Evolutionary conservation across 345 rosid species (phyloP).

Genomic region (Isatis tinctoria): DNA sequence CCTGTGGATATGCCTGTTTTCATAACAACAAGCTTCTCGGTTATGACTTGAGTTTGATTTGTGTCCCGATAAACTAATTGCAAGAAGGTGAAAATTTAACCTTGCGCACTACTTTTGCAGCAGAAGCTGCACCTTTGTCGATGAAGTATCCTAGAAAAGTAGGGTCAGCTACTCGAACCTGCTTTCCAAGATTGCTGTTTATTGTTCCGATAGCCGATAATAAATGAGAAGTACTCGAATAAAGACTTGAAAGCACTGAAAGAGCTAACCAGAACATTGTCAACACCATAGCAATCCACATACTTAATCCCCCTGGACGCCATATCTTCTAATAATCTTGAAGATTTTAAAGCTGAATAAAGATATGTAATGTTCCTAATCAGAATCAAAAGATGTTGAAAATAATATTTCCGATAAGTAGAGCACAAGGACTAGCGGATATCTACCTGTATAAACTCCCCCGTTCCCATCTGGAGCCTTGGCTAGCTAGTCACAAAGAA

Average conservation of each 20-base stretch:
- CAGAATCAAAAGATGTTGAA: slow-evolving; percentile 16
- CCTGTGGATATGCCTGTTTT: slow-evolving; percentile 89
- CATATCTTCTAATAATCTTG: slow-evolving; percentile 87
- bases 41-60: neutral
- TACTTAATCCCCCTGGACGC: slow-evolving; percentile 79
- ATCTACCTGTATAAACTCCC: slow-evolving; percentile 83
- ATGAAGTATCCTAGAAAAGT: slow-evolving; percentile 95
- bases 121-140: slow-evolving; percentile 85
- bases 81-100: slow-evolving; percentile 17
- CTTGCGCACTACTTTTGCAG: slow-evolving; percentile 98
- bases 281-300: slow-evolving; percentile 96
- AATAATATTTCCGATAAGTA: neutral
- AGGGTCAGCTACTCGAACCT: slow-evolving; percentile 99
- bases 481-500: slow-evolving; percentile 60
- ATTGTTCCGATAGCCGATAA: neutral
- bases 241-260: slow-evolving; percentile 1
- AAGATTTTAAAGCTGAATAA: slow-evolving; percentile 70
- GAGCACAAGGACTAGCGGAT: slow-evolving; percentile 1
- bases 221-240: neutral
- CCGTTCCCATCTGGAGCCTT: slow-evolving; percentile 99
- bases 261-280: slow-evolving; percentile 78
- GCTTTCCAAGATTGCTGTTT: slow-evolving; percentile 34
- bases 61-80: neutral
- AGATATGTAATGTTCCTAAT: slow-evolving; percentile 5
- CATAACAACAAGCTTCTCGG: slow-evolving; percentile 5